Conservation (phyloP, 805 yeast genomes). For the Schwanniomyces sp. region DNA sequence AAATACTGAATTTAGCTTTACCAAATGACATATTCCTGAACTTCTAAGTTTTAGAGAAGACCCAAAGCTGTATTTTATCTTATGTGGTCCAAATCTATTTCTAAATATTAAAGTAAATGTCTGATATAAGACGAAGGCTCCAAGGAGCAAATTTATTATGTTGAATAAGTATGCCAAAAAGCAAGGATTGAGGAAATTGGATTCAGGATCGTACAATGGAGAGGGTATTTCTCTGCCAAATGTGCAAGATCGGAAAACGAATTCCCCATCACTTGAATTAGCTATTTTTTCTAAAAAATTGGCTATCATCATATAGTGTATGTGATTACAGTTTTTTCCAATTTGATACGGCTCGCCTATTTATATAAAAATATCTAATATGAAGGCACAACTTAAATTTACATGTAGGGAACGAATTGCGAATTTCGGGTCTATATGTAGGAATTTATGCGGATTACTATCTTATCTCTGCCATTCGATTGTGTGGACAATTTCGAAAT, state of each 20-base stretch:
- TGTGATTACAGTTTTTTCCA: no score
- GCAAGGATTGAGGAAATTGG: constrained; percentile 29
- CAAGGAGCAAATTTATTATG: constrained; percentile 9
- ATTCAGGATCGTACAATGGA: constrained; percentile 22
- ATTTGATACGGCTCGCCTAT: not conserved
- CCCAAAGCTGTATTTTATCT: constrained; percentile 19
- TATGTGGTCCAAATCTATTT: constrained; percentile 14
- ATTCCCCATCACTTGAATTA: not conserved
- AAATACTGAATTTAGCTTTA: constrained; percentile 15
- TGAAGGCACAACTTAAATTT: not conserved
- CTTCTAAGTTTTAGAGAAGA: constrained; percentile 12
- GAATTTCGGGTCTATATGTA: not conserved
- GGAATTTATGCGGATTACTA: not conserved
- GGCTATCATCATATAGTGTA: not conserved
- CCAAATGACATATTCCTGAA: constrained; percentile 15
- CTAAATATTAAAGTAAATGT: constrained; percentile 7
- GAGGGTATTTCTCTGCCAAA: constrained; percentile 5
- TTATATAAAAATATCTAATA: not conserved
- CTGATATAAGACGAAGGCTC: constrained; percentile 11
- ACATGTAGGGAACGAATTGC: not conserved
- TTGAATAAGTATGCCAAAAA: constrained; percentile 15
- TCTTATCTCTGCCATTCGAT: not conserved
- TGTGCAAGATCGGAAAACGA: not conserved
- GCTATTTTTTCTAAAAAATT: not conserved
- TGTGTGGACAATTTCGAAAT: not conserved